Base-by-base conservation (phyloP, 352 stramenopile genomes). In the Pythium apleroticum region DNA sequence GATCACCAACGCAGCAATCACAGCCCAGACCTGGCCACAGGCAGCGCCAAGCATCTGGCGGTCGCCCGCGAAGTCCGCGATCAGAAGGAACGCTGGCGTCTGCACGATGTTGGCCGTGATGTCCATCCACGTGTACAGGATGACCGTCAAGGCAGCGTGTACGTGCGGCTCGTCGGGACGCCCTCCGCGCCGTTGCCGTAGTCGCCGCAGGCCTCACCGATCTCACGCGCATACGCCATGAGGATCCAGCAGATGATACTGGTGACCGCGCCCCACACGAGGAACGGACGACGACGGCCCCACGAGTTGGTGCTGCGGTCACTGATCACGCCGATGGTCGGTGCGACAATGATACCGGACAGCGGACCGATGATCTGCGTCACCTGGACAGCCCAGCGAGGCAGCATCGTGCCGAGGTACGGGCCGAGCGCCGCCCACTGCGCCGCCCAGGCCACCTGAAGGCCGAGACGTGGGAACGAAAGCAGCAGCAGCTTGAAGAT, bases 81-180 rank as follows among this genome's bases (percentile, higher is more conserved):
- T 81, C 15, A 87, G 22, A 41, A 87, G 24, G 52, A 75, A 62
- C 17, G 65, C 69, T 24, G 75, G 75, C 0, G 65, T 78, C 52
- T 76, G 68, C 9, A 74, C 72, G 27, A 87, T 22, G 60, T 87
- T 84, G 31, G 82, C 65, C 24, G 69, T 75, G 22, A 87, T 68
- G 55, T 84, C 78, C 78, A 87, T 87, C 75, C 75, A 84, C 2
- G 74, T 55, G 70, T 86, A 86, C 48, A 81, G 83, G 50, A 83
- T 66, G 17, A 85, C 67, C 0, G 70, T 81, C 24, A 88, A 75
- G 31, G 81, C 41, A 15, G 71, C 3, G 79, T 88, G 67, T 68
- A 88, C 15, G 55, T 75, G 43, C 74, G 79, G 49, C 73, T 70
- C 11, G 72, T 77, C 3, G 61, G 37, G 50, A 72, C 66, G 7